Evolutionary conservation across 495 filamentous ascomycete genomes (phyloP), one percentile per base, ranked within the genome.

Genomic region (Echria macrotheca): DNA sequence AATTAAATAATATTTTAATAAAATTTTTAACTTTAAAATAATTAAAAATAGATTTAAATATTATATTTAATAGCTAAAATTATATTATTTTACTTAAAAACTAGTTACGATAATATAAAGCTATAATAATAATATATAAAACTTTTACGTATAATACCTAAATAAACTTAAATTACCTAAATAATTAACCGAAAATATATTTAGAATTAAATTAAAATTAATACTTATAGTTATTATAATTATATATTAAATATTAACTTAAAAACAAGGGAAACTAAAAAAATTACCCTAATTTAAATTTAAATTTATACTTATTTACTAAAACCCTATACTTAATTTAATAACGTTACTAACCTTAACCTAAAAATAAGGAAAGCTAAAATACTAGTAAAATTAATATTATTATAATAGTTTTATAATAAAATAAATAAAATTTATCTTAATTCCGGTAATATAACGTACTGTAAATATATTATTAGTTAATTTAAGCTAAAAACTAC

Each of bases 311-410:
- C n/a, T n/a, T n/a, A n/a, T n/a, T n/a, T n/a, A n/a, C n/a, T n/a
- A n/a, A n/a, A n/a, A n/a, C n/a, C n/a, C n/a, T 47, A 47, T 12
- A 26, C 17, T 14, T 36, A 47, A 36, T 1, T 24, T 36, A 14
- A 25, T 36, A 37, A 8, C 23, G 23, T 35, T 22, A 3, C 12
- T 3, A 21, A 23, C 17, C 10, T 22, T 47, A 21, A 23, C 21
- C 9, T 47, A 36, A 47, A 10, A 36, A 37, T n/a, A 36, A 19
- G 12, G 21, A 5, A 10, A 0, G 12, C 31, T 40, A 19, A 47
- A 37, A 21, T 40, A 41, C 18, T 40, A n/a, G 2, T 49, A 41
- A 28, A 28, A 18, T 44, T 33, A n/a, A 4, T 29, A 50, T 4
- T n/a, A 35, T 33, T 21, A n/a, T 42, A 23, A 43, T 42, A 2